phyloP scores from a whole-genome alignment of 352 stramenopile species.

The Phytopythium cucurbitacearum region DNA sequence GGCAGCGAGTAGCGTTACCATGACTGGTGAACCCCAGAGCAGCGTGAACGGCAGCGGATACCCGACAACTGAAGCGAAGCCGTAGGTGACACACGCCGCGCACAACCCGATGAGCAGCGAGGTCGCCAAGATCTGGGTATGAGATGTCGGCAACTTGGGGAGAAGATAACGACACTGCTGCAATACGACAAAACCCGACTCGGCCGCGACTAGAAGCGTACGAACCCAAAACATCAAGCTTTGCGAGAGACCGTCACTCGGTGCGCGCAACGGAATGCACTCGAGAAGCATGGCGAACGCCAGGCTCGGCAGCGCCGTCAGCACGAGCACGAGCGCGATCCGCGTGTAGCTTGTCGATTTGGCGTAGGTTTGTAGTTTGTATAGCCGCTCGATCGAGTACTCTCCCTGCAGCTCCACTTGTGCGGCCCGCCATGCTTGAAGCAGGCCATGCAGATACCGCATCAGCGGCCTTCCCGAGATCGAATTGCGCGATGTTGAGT shows the following conservation, averaged over 20 bases:
- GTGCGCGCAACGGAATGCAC: not conserved
- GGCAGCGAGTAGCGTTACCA: slow-evolving; percentile 11
- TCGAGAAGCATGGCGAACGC: not conserved
- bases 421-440: not conserved
- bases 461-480: not conserved
- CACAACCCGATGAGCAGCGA: slow-evolving; percentile 14
- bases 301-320: slow-evolving; percentile 3
- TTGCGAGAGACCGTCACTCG: not conserved
- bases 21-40: slow-evolving; percentile 12
- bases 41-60: slow-evolving; percentile 41
- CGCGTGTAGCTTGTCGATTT: not conserved
- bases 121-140: slow-evolving; percentile 2
- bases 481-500: not conserved
- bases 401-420: slow-evolving; percentile 13
- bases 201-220: slow-evolving; percentile 1
- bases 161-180: slow-evolving; percentile 3
- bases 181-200: not conserved
- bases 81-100: slow-evolving; percentile 15
- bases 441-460: not conserved
- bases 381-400: slow-evolving; percentile 10
- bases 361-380: slow-evolving; percentile 1
- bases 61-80: slow-evolving; percentile 20
- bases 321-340: not conserved
- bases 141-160: slow-evolving; percentile 12
- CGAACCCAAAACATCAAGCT: not conserved